Conservation (phyloP, 2,329 filamentous ascomycete genomes). For the Fusarium sp. region DNA sequence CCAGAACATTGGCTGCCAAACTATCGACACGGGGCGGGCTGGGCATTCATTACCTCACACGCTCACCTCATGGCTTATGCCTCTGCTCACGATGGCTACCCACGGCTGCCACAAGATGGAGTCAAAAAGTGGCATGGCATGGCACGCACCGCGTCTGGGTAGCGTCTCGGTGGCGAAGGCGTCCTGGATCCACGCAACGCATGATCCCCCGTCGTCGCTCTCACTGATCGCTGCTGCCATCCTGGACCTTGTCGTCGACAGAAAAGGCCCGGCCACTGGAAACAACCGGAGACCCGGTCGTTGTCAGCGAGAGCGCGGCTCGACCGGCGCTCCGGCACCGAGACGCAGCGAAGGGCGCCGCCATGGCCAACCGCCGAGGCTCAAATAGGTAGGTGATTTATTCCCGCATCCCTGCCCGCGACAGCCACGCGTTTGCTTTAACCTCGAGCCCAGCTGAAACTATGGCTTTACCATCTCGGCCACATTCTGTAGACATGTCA, state of each 20-base stretch:
- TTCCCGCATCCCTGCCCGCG: not conserved
- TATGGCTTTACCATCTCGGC: not conserved
- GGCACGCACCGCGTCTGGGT: not conserved
- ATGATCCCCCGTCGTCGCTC: conserved; percentile 3
- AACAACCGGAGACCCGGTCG: conserved; percentile 6
- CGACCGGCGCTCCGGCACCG: not conserved
- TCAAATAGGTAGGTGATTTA: conserved; percentile 13
- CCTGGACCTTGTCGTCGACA: too few species aligned
- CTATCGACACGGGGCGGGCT: not conserved
- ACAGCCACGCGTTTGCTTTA: not conserved
- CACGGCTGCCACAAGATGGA: not conserved
- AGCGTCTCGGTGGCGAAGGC: not conserved
- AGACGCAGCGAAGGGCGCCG: not conserved
- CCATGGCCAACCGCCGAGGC: conserved; percentile 3
- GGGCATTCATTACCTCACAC: not conserved
- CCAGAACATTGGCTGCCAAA: not conserved
- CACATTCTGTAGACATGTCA: not conserved
- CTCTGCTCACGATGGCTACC: not conserved
- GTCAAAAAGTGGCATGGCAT: not conserved
- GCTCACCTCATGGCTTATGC: not conserved
- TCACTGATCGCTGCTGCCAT: not conserved
- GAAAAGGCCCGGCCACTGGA: not conserved
- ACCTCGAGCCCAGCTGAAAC: conserved; percentile 5
- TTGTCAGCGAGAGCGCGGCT: not conserved
- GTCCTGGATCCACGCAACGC: conserved; percentile 5